phyloP scores from a whole-genome alignment of 73 alveolate genomes.

The Tetrahymena borealis region DNA sequence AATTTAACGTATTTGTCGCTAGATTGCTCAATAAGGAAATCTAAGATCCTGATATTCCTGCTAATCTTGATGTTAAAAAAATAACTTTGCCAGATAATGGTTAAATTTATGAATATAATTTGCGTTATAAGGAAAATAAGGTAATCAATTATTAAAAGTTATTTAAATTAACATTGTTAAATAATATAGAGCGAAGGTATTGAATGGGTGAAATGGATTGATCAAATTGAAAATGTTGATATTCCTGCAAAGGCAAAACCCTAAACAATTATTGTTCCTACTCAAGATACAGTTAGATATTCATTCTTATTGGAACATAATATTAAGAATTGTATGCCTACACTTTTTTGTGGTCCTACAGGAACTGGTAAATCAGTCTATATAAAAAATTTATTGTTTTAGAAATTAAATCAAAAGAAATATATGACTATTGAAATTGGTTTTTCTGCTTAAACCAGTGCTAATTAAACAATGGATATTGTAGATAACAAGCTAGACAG shows the following conservation, averaged over 20 bases:
- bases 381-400: constrained; percentile 80
- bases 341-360: constrained; percentile 98
- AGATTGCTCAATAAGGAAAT: not conserved
- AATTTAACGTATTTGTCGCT: constrained; percentile 10
- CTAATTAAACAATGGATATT: constrained; percentile 75
- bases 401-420: constrained; percentile 85
- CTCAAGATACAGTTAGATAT: not conserved
- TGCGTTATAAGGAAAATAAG: not conserved
- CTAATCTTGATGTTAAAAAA: not conserved
- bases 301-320: constrained; percentile 32
- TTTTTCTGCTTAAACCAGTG: constrained; percentile 96
- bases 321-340: constrained; percentile 81
- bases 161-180: not conserved
- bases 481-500: constrained; percentile 87
- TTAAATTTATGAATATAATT: constrained; percentile 10
- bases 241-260: not conserved
- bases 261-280: not conserved
- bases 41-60: constrained; percentile 1
- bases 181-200: not conserved
- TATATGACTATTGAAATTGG: constrained; percentile 94
- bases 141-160: not conserved
- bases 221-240: not conserved
- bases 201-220: constrained; percentile 30
- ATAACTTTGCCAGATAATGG: constrained; percentile 11
- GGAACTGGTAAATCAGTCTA: constrained; percentile 99